Conservation (phyloP, 192 early-diverging fungal genomes). For the Coemansia sp. region DNA sequence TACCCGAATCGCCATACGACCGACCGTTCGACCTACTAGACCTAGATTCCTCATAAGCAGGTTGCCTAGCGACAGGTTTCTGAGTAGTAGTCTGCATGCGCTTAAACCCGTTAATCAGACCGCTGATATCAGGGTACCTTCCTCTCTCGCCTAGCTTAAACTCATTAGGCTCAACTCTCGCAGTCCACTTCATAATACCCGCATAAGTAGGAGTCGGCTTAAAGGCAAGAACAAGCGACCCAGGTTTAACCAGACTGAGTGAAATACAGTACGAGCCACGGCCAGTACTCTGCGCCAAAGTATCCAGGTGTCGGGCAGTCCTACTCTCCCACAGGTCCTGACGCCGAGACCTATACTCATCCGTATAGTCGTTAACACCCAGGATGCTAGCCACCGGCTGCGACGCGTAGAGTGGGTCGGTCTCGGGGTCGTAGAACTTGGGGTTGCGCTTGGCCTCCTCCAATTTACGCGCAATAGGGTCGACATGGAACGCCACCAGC, state of each 20-base stretch:
- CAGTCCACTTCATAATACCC: conserved; percentile 66
- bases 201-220: conserved; percentile 69
- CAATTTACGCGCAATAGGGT: conserved; percentile 75
- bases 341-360: conserved; percentile 25
- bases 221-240: conserved; percentile 76
- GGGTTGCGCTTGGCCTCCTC: conserved; percentile 69
- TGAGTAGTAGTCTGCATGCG: conserved; percentile 51
- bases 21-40: background rate
- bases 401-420: conserved; percentile 61
- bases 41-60: background rate
- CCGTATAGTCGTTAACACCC: conserved; percentile 26
- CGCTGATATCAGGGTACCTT: conserved; percentile 69
- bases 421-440: conserved; percentile 76
- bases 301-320: conserved; percentile 54
- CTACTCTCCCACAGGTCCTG: conserved; percentile 52
- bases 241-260: conserved; percentile 66
- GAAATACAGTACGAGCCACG: conserved; percentile 85
- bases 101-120: conserved; percentile 78
- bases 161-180: conserved; percentile 77
- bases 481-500: conserved; percentile 86
- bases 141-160: conserved; percentile 71
- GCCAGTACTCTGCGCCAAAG: conserved; percentile 59
- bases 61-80: background rate
- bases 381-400: conserved; percentile 36
- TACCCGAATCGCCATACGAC: background rate